Percentiles rank a stretch among this genome's conserved stretches.
Evolutionary conservation across 2,329 filamentous ascomycete genomes (phyloP).

Genomic region (Talaromyces funiculosus): DNA sequence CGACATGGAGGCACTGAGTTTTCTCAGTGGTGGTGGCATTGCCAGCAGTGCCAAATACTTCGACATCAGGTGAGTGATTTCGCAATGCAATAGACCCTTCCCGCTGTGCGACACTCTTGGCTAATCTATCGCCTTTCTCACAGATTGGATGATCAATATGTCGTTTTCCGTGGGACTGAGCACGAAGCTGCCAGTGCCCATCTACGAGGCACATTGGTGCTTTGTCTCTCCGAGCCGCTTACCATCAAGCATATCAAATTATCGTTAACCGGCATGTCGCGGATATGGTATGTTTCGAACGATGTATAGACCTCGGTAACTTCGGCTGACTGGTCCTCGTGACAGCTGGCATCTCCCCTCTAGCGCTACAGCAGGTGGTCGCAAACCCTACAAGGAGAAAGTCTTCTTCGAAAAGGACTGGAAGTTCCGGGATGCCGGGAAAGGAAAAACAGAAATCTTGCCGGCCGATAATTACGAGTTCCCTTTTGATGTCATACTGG

Average conservation of each 20-base stretch:
- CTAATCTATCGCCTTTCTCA: neutral
- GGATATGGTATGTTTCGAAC: conserved; percentile 54
- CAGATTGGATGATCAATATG: conserved; percentile 71
- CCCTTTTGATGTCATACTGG: conserved; percentile 69
- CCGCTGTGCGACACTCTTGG: neutral
- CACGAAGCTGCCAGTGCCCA: conserved; percentile 71
- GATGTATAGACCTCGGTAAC: neutral
- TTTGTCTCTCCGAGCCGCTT: conserved; percentile 64
- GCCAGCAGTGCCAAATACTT: conserved; percentile 46
- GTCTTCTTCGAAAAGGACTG: conserved; percentile 64
- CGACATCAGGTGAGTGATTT: conserved; percentile 40
- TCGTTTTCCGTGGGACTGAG: conserved; percentile 70
- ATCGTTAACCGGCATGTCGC: conserved; percentile 63
- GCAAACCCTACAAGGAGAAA: conserved; percentile 38
- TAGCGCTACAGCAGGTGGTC: conserved; percentile 31
- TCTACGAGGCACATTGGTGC: conserved; percentile 66
- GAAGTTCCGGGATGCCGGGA: conserved; percentile 57
- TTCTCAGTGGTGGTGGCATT: conserved; percentile 38
- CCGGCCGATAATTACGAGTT: conserved; percentile 76
- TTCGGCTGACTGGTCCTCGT: neutral
- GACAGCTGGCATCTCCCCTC: conserved; percentile 33
- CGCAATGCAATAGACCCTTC: neutral
- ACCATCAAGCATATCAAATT: conserved; percentile 69
- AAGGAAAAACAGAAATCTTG: conserved; percentile 51
- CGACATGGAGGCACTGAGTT: conserved; percentile 40